A percentile compares a stretch with the other conserved stretches of the same genome.
These are phyloP conservation scores for Lepidium didymum DNA, from an alignment of 345 rosid species.

Conservation along the genomic window DNA sequence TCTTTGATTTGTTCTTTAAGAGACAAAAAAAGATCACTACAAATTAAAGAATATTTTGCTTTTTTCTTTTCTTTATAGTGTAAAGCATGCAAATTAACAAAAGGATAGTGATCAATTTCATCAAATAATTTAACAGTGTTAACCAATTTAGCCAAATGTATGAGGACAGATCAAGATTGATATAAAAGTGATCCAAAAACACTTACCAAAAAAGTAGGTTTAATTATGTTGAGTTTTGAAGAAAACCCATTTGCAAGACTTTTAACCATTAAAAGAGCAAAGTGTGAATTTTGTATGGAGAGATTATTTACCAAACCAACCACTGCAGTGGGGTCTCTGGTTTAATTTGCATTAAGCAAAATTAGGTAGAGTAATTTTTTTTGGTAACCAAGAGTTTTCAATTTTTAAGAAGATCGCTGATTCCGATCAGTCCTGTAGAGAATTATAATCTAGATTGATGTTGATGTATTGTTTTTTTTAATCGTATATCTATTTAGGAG, in stretches of 20 bases:
- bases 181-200: neutral
- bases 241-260: constrained; percentile 12
- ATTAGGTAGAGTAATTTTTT: neutral
- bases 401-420: too few species aligned
- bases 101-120: constrained; percentile 12
- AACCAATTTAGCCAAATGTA: neutral
- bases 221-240: constrained; percentile 9
- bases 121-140: neutral
- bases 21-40: constrained; percentile 25
- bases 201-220: constrained; percentile 8
- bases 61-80: constrained; percentile 19
- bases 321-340: constrained; percentile 21
- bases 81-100: constrained; percentile 22
- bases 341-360: constrained; percentile 3
- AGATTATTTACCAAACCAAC: constrained; percentile 27
- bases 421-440: too few species aligned
- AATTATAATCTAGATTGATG: too few species aligned
- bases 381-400: too few species aligned
- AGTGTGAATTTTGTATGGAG: constrained; percentile 10
- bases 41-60: constrained; percentile 24
- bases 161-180: neutral
- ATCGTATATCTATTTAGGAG: too few species aligned
- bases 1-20: constrained; percentile 27
- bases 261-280: constrained; percentile 7
- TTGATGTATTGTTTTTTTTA: too few species aligned